These are phyloP conservation scores for Kewa caespitosa DNA, from an alignment of 179 eudicot genomes.

Conservation along the genomic window DNA sequence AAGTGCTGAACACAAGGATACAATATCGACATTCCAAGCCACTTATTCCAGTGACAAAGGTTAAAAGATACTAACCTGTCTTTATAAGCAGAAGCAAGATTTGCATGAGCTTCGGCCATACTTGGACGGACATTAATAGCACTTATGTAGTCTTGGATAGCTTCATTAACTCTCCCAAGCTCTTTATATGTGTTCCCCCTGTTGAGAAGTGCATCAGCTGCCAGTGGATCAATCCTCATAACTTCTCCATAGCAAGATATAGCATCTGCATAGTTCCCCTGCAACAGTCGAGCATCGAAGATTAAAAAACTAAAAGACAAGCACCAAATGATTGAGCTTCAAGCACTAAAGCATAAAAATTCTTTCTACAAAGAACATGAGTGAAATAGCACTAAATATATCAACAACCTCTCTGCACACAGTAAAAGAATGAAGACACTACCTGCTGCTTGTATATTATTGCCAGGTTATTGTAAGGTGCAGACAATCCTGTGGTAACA, in stretches of 20 bases:
- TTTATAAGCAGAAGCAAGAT: conserved; percentile 95
- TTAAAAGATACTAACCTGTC: conserved; percentile 57
- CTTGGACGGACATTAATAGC: conserved; percentile 80
- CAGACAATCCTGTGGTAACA: conserved; percentile 93
- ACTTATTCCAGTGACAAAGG: background rate
- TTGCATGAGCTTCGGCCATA: conserved; percentile 99
- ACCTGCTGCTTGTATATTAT: conserved; percentile 98
- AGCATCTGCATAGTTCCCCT: conserved; percentile 89
- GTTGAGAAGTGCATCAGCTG: conserved; percentile 89
- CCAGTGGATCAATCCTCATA: conserved; percentile 86
- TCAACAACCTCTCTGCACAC: background rate
- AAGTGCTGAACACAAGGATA: background rate
- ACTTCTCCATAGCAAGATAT: conserved; percentile 95
- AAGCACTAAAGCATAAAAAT: background rate
- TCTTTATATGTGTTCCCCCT: conserved; percentile 93
- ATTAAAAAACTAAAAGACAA: background rate
- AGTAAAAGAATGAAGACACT: conserved; percentile 14
- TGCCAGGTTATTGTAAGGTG: conserved; percentile 92
- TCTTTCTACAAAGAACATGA: background rate
- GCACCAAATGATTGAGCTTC: background rate
- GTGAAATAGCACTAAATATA: background rate
- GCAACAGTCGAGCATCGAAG: conserved; percentile 16
- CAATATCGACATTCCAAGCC: background rate
- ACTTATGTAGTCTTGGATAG: conserved; percentile 85
- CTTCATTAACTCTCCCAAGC: conserved; percentile 89